Base-by-base conservation (phyloP, 768 basidiomycete species). In the Auriscalpium microsporum region DNA sequence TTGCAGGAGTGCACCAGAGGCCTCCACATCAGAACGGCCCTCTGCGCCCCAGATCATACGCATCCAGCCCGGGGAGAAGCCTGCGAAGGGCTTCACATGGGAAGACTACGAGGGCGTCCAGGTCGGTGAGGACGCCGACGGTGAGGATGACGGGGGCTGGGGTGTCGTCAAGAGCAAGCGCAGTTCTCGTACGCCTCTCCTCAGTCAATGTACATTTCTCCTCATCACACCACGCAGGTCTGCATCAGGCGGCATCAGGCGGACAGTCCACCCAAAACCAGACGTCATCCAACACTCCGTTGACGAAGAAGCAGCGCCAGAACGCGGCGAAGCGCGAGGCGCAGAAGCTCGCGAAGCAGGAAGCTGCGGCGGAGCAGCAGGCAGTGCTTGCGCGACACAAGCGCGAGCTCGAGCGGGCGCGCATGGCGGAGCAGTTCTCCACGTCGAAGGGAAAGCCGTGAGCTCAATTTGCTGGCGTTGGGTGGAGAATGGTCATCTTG, bases 61-160 rank as follows among this genome's bases (percentile, higher is more conserved):
- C 21, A 76, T 89, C 4, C 69, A 63, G 10, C 68, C 80, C n/a
- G 75, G 75, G 54, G 82, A 84, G 53, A 72, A 74, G 44, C 83
- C 86, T 14, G 81, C 79, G 8, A 68, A 73, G 7, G 86, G 87
- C 0, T 86, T 84, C 65, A 80, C 85, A 0, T 87, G 84, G 87
- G 82, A 71, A 0, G 87, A 90, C 71, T 89, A 89, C 63, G 88
- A 89, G 55, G 84, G 88, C 51, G 80, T 80, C 19, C 75, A 64
- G n/a, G 76, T 77, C 49, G 83, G 82, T 45, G 81, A 79, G 5
- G 85, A 82, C 56, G 82, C 52, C 21, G 59, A 57, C 10, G 48
- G 78, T 28, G 87, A 87, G 65, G 88, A 88, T 53, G 87, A 85
- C 50, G 86, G 82, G 2, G 75, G 73, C 16, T 91, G 89, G 90